Evolutionary conservation across 768 basidiomycete species (phyloP).

Genomic region (Fistulinella prunicolor): DNA sequence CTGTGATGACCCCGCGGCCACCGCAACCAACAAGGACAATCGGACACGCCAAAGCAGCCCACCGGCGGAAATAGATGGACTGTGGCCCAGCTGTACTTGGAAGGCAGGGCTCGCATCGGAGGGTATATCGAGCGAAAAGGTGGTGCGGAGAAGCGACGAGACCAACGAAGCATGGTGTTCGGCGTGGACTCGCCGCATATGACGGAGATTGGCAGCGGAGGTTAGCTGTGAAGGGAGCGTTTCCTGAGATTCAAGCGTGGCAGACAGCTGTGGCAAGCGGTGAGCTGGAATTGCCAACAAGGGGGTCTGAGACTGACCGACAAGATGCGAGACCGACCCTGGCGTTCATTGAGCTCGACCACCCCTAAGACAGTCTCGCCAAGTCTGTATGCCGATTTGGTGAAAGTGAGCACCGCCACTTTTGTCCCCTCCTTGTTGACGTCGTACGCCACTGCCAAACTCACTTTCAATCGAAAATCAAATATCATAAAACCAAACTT

Average conservation of each 20-base stretch:
- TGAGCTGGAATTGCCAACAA: not conserved
- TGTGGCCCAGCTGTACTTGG: conserved; percentile 52
- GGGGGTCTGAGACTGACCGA: conserved; percentile 50
- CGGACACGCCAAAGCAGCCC: conserved; percentile 91
- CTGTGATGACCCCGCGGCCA: conserved; percentile 48
- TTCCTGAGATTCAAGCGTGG: conserved; percentile 88
- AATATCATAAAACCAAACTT: conserved; percentile 16
- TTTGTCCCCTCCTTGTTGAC: conserved; percentile 90
- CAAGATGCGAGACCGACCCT: conserved; percentile 71
- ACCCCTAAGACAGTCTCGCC: conserved; percentile 92
- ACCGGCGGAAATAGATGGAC: conserved; percentile 39
- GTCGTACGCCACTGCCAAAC: conserved; percentile 77
- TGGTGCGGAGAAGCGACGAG: conserved; percentile 67
- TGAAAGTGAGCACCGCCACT: conserved; percentile 88
- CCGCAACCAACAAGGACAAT: conserved; percentile 79
- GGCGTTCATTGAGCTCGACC: conserved; percentile 77
- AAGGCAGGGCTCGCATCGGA: conserved; percentile 90
- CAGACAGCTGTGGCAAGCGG: conserved; percentile 62
- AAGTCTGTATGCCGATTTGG: conserved; percentile 86
- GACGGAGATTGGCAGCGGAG: conserved; percentile 43
- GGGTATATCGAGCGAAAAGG: conserved; percentile 90
- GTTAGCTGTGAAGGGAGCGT: conserved; percentile 62
- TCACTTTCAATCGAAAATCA: not conserved
- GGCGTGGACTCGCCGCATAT: conserved; percentile 74
- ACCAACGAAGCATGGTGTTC: conserved; percentile 82